These are phyloP conservation scores for Epichloe brachyelytri DNA, from an alignment of 2,329 filamentous ascomycete species.

Conservation along the genomic window DNA sequence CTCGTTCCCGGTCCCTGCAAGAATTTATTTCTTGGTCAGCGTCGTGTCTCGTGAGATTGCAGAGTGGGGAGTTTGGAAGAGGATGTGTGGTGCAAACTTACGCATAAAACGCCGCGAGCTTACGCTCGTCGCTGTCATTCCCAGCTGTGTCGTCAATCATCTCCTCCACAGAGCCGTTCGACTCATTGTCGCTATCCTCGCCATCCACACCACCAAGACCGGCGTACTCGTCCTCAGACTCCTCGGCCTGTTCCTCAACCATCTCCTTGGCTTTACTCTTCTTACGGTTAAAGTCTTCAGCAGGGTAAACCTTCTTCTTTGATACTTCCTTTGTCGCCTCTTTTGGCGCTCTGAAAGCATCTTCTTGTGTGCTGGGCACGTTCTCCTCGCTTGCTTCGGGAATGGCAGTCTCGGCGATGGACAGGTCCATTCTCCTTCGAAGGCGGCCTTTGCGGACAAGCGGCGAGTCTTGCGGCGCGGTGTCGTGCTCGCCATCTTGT, in stretches of 20 bases:
- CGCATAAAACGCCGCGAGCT: conserved; percentile 79
- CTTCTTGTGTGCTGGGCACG: conserved; percentile 7
- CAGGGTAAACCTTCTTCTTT: conserved; percentile 37
- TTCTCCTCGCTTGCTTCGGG: not conserved
- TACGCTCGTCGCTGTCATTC: conserved; percentile 65
- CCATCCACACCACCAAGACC: conserved; percentile 83
- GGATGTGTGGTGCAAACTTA: conserved; percentile 38
- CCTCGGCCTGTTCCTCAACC: conserved; percentile 86
- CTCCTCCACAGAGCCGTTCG: conserved; percentile 57
- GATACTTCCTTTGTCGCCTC: conserved; percentile 42
- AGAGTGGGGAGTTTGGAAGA: not conserved
- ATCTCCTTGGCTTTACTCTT: conserved; percentile 78
- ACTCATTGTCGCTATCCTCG: conserved; percentile 67
- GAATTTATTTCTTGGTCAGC: conserved; percentile 7
- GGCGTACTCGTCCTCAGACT: conserved; percentile 97
- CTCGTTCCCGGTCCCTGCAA: conserved; percentile 61
- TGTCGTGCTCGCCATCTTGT: conserved; percentile 22
- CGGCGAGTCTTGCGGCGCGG: conserved; percentile 47
- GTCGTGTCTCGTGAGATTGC: not conserved
- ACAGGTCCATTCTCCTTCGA: conserved; percentile 26
- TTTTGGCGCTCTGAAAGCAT: conserved; percentile 58
- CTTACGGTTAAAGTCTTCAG: conserved; percentile 63
- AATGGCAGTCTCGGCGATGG: conserved; percentile 2
- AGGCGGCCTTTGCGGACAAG: conserved; percentile 47
- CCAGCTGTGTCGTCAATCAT: conserved; percentile 83